Percentiles rank a stretch among this genome's conserved stretches.
phyloP scores from a whole-genome alignment of 257 asterid species.

The Mitragyna speciosa region DNA sequence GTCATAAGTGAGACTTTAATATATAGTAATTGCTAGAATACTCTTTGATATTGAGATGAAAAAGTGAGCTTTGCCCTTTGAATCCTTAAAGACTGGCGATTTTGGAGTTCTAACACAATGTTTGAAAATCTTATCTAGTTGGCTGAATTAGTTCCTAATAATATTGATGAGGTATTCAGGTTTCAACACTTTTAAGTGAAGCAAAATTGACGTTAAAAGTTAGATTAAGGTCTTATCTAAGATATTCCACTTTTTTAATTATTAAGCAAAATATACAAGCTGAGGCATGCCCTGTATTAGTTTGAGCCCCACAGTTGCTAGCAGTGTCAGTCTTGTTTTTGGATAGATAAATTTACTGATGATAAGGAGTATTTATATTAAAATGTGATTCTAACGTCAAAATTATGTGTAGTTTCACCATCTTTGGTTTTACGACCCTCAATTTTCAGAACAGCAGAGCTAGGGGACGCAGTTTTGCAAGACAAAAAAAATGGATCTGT shows the following conservation, averaged over 20 bases:
- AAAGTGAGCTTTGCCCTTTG: not conserved
- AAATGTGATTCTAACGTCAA: not conserved
- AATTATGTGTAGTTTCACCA: no score
- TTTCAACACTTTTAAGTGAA: no score
- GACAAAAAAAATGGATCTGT: constrained; percentile 72
- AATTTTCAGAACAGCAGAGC: constrained; percentile 62
- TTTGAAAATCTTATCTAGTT: not conserved
- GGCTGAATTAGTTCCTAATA: not conserved
- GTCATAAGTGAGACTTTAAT: not conserved
- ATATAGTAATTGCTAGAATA: not conserved
- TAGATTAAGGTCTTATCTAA: no score
- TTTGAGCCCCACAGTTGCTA: not conserved
- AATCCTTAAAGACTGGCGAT: not conserved
- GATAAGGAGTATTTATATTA: not conserved
- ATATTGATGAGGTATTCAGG: not conserved
- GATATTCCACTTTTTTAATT: not conserved
- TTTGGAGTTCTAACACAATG: not conserved
- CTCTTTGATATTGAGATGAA: not conserved
- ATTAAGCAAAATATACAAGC: not conserved
- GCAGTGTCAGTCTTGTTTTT: not conserved
- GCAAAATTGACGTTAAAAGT: no score
- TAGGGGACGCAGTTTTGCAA: constrained; percentile 66
- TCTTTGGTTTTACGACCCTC: not conserved
- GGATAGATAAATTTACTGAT: not conserved
- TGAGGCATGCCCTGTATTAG: not conserved